Evolutionary conservation across 1,139 yeast genomes (phyloP).

Genomic region (Kluyveromyces sp.): DNA sequence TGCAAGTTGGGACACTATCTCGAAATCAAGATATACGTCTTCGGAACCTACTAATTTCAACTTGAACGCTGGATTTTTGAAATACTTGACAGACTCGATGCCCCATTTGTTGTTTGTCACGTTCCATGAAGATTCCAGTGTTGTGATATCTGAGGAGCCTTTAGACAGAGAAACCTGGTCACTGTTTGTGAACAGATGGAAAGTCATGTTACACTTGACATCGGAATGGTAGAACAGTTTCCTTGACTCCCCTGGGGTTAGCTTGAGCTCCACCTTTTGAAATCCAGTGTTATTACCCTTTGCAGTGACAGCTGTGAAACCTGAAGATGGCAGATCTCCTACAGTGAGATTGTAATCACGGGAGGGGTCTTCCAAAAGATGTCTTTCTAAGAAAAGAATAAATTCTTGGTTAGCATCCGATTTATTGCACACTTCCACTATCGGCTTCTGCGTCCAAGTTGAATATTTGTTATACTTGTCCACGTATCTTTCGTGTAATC

Average conservation of each 20-base stretch:
- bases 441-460: constrained; percentile 39
- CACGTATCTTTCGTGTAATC: constrained; percentile 34
- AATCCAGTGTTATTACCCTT: constrained; percentile 33
- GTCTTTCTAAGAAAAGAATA: constrained; percentile 45
- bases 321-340: constrained; percentile 20
- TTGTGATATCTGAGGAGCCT: constrained; percentile 30
- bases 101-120: constrained; percentile 48
- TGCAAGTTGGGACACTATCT: constrained; percentile 35
- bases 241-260: constrained; percentile 17
- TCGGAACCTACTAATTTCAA: constrained; percentile 24
- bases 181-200: constrained; percentile 36
- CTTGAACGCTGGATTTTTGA: constrained; percentile 58
- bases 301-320: constrained; percentile 20
- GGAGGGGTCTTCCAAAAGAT: constrained; percentile 16
- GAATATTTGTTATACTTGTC: constrained; percentile 1
- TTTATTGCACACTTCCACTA: constrained; percentile 40
- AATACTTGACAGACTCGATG: constrained; percentile 44
- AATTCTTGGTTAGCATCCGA: constrained; percentile 32
- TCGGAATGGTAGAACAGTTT: constrained; percentile 29
- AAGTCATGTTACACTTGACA: constrained; percentile 33
- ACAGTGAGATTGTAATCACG: constrained; percentile 13
- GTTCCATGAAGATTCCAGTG: constrained; percentile 45
- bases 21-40: constrained; percentile 35
- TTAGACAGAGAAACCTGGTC: constrained; percentile 27
- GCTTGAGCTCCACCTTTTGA: constrained; percentile 26